Base-by-base conservation (phyloP, 805 yeast species). In the Saccharomycopsis olivae region DNA sequence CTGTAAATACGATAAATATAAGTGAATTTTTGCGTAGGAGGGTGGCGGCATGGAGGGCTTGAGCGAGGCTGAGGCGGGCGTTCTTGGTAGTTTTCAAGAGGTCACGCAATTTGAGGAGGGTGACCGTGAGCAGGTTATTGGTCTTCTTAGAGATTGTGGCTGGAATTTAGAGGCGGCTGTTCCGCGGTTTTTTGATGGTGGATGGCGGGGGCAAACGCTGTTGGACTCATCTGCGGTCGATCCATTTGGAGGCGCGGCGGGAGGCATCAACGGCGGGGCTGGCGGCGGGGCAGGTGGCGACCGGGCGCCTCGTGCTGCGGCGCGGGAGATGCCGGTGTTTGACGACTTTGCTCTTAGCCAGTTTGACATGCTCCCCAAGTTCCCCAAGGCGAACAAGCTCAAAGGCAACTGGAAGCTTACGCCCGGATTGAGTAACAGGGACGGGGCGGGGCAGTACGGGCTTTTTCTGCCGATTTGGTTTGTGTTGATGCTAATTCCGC, bases 401-500 rank as follows among this genome's bases (percentile, higher is more conserved):
- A 46, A 56, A 1, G 59, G 60, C 28, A 55, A 49, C 28, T 63
- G 68, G 68, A 60, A 56, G 35, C 50, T 54, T 28, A 55, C 57
- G 5, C 47, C 37, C 11, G 49, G 49, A 17, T 30, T 46, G 19
- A 25, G 15, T n/a, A 33, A 14, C 15, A 29, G 24, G 3, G 30
- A 14, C 15, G 23, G 24, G 3, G 19, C 31, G 14, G 5, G 14
- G 30, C 8, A 28, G 5, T 5, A 8, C 30, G 44, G 13, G 47
- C 51, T 28, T 17, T 10, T 14, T 3, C 31, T 35, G 11, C 69
- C 78, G 2, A 39, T 75, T 5, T 52, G 78, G 49, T 60, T 77
- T 38, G 52, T 78, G 1, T 49, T 80, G 2, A 55, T 78, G 53
- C 46, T 78, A 5, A 55, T 80, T 9, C 88, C 87, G 10, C 68